Percentiles rank a stretch among this genome's conserved stretches.
These are phyloP conservation scores for Talaromyces sp. DNA, from an alignment of 2,329 filamentous ascomycete genomes.

Conservation along the genomic window DNA sequence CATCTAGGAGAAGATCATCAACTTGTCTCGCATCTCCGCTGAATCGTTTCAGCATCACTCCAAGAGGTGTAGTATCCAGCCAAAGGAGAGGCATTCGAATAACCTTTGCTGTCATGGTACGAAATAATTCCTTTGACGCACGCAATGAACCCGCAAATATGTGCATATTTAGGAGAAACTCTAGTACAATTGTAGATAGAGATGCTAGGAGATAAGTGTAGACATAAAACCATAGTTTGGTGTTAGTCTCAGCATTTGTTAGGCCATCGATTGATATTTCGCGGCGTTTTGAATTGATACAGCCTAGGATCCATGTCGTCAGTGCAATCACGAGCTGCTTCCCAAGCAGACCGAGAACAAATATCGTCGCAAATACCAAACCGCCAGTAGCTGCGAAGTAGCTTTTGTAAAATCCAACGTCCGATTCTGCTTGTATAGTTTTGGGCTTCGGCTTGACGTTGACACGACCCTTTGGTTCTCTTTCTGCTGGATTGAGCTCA, in stretches of 20 bases:
- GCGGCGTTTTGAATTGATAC: not conserved
- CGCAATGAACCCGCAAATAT: slow-evolving; percentile 50
- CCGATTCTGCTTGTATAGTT: not conserved
- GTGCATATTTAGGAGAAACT: not conserved
- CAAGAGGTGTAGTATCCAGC: slow-evolving; percentile 75
- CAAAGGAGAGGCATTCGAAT: slow-evolving; percentile 70
- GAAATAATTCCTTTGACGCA: slow-evolving; percentile 67
- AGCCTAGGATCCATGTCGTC: not conserved
- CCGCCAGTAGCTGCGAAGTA: slow-evolving; percentile 2
- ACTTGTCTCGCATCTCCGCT: slow-evolving; percentile 68
- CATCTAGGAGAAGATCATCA: slow-evolving; percentile 59
- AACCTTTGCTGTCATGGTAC: slow-evolving; percentile 63
- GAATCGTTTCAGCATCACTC: slow-evolving; percentile 73
- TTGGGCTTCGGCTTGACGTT: not conserved
- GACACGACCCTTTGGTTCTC: not conserved
- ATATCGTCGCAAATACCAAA: slow-evolving; percentile 33
- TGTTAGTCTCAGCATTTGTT: not conserved
- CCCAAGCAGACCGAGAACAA: not conserved
- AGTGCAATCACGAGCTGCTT: slow-evolving; percentile 1
- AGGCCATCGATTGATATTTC: not conserved
- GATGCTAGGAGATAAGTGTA: not conserved
- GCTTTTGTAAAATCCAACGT: not conserved
- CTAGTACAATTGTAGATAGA: not conserved
- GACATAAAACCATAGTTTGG: not conserved
- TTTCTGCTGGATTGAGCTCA: not conserved